Evolutionary conservation across 139 green algal genomes (phyloP).

Genomic region (Desmodesmus armatus): DNA sequence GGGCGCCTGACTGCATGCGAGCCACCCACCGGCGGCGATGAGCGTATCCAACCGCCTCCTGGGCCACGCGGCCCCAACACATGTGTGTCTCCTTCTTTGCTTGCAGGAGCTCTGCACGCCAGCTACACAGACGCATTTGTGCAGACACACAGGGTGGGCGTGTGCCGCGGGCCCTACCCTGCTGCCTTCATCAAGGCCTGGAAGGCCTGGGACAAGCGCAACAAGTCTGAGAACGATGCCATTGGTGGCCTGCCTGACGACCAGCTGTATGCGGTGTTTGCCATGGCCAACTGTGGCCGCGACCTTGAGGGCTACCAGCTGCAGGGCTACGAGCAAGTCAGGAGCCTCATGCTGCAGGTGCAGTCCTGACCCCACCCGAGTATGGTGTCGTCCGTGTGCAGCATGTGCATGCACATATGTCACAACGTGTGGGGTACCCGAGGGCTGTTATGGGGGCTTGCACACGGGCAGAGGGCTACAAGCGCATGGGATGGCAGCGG

Average conservation of each 20-base stretch:
- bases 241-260: constrained; percentile 42
- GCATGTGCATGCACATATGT: not conserved
- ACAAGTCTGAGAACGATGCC: constrained; percentile 44
- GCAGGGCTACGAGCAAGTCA: constrained; percentile 74
- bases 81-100: not conserved
- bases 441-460: too few relatives aligned
- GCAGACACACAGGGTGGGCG: constrained; percentile 71
- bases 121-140: constrained; percentile 83
- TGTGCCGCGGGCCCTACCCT: constrained; percentile 65
- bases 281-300: constrained; percentile 80
- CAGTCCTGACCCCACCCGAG: not conserved
- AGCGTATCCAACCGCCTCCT: too few relatives aligned
- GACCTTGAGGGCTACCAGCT: constrained; percentile 92
- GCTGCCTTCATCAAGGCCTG: constrained; percentile 62
- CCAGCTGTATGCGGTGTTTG: constrained; percentile 74
- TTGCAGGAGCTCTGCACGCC: constrained; percentile 17
- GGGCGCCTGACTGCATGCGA: too few relatives aligned
- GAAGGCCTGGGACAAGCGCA: constrained; percentile 50
- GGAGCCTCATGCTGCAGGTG: constrained; percentile 91
- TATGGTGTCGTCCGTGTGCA: not conserved
- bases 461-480: not conserved
- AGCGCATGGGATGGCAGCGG: too few relatives aligned
- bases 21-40: too few relatives aligned
- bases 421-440: not conserved
- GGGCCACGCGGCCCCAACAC: too few relatives aligned